Evolutionary conservation across 1,139 yeast species (phyloP).

Genomic region (Debaryomyces fabryi): DNA sequence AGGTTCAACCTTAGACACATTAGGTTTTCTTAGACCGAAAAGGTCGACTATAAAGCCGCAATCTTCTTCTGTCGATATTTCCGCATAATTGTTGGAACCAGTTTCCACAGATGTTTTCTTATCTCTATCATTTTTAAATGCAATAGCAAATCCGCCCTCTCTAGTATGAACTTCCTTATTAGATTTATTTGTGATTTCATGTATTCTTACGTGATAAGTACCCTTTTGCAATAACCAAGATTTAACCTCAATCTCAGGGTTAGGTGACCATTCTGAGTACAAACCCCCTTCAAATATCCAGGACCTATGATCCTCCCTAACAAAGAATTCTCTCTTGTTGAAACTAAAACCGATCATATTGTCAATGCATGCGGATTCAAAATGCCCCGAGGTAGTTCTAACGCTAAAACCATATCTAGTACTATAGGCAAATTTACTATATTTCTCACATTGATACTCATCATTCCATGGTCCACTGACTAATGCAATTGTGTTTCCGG

Average conservation of each 20-base stretch:
- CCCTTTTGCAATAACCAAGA: slow-evolving; percentile 25
- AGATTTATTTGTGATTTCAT: slow-evolving; percentile 17
- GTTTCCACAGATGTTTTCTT: slow-evolving; percentile 2
- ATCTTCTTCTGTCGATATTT: slow-evolving; percentile 11
- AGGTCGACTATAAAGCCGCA: slow-evolving; percentile 14
- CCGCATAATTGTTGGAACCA: slow-evolving; percentile 7
- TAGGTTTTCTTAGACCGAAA: slow-evolving; percentile 12
- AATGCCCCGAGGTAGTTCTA: slow-evolving; percentile 16
- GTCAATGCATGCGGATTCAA: slow-evolving; percentile 22
- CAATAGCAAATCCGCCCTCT: slow-evolving; percentile 19
- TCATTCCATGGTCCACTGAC: slow-evolving; percentile 27
- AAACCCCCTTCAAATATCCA: slow-evolving; percentile 16
- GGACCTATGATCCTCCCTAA: slow-evolving; percentile 12
- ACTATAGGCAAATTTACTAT: slow-evolving; percentile 32
- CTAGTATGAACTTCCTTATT: slow-evolving; percentile 15
- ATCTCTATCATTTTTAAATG: not conserved
- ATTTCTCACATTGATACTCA: slow-evolving; percentile 25
- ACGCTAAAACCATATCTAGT: slow-evolving; percentile 29
- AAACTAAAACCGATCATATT: slow-evolving; percentile 21
- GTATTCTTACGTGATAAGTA: slow-evolving; percentile 25
- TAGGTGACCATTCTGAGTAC: slow-evolving; percentile 25
- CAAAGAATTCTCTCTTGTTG: slow-evolving; percentile 11
- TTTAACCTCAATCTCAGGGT: slow-evolving; percentile 20
- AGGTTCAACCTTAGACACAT: slow-evolving; percentile 24
- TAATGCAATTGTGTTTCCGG: slow-evolving; percentile 24